Percentiles rank a stretch among this genome's conserved stretches.
These are phyloP conservation scores for Karstenula rhodostoma DNA, from an alignment of 2,329 filamentous ascomycete genomes.

Conservation along the genomic window DNA sequence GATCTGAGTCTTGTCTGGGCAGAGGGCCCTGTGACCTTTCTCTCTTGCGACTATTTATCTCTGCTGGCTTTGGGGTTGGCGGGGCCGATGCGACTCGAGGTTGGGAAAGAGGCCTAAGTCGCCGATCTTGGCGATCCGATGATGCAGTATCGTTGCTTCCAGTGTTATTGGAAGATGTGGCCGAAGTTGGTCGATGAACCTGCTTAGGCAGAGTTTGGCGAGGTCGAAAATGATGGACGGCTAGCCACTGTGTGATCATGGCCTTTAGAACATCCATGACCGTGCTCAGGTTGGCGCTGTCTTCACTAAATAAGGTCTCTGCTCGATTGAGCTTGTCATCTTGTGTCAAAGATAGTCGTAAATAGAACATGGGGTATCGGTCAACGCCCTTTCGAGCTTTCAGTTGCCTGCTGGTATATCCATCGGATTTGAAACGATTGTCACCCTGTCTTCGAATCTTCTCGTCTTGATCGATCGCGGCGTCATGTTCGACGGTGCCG, in stretches of 20 bases:
- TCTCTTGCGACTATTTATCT: constrained; percentile 26
- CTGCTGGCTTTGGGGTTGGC: background rate
- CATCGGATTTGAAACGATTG: constrained; percentile 55
- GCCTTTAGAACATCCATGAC: constrained; percentile 72
- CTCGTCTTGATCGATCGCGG: constrained; percentile 47
- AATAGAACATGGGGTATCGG: constrained; percentile 86
- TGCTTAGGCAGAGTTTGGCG: constrained; percentile 33
- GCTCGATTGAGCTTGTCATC: constrained; percentile 8
- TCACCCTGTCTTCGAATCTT: constrained; percentile 48
- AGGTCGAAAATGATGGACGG: constrained; percentile 73
- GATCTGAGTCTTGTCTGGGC: constrained; percentile 7
- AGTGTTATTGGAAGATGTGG: background rate
- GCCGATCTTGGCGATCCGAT: background rate
- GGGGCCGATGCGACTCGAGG: background rate
- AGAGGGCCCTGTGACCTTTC: constrained; percentile 20
- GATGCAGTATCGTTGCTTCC: background rate
- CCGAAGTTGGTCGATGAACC: constrained; percentile 11
- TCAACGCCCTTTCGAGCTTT: constrained; percentile 73
- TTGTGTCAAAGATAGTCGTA: constrained; percentile 66
- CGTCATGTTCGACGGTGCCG: constrained; percentile 64
- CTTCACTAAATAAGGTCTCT: constrained; percentile 34
- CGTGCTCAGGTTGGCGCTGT: constrained; percentile 55
- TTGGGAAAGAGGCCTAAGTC: background rate
- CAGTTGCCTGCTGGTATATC: constrained; percentile 61
- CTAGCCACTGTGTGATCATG: constrained; percentile 77